These are phyloP conservation scores for Pachyrhizus erosus DNA, from an alignment of 306 rosid species.

Conservation along the genomic window DNA sequence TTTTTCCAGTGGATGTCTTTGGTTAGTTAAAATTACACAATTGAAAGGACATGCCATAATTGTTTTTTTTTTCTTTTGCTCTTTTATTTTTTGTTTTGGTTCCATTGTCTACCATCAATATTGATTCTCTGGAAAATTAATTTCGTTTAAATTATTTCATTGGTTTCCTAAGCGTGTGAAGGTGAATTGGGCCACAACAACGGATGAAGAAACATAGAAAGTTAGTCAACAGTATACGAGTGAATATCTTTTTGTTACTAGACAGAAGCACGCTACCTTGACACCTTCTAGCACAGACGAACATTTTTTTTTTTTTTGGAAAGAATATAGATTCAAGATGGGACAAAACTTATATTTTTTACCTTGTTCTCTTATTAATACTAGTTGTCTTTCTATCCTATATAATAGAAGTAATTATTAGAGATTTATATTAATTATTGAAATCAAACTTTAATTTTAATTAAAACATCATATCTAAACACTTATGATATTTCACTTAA, in stretches of 20 bases:
- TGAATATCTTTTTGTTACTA: neutral
- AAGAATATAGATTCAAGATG: neutral
- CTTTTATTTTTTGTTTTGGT: neutral
- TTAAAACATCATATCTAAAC: too few relatives aligned
- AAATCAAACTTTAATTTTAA: neutral
- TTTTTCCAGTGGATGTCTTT: neutral
- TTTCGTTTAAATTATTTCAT: neutral
- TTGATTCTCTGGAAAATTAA: neutral
- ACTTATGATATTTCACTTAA: neutral
- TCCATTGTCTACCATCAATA: neutral
- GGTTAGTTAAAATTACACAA: constrained; percentile 52
- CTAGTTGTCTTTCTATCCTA: neutral
- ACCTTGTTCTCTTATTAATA: neutral
- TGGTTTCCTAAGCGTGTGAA: neutral
- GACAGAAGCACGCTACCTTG: neutral
- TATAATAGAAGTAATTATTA: neutral
- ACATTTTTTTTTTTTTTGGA: neutral
- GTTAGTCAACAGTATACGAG: constrained; percentile 22
- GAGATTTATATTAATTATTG: neutral
- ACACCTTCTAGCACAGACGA: neutral
- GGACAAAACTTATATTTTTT: neutral
- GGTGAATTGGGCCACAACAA: neutral
- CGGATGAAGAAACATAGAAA: neutral
- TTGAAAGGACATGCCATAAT: neutral
- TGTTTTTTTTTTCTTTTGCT: neutral